Evolutionary conservation across 2,329 filamentous ascomycete genomes (phyloP), one percentile per base, ranked within the genome.

Genomic region (Fusarium guadeloupense): DNA sequence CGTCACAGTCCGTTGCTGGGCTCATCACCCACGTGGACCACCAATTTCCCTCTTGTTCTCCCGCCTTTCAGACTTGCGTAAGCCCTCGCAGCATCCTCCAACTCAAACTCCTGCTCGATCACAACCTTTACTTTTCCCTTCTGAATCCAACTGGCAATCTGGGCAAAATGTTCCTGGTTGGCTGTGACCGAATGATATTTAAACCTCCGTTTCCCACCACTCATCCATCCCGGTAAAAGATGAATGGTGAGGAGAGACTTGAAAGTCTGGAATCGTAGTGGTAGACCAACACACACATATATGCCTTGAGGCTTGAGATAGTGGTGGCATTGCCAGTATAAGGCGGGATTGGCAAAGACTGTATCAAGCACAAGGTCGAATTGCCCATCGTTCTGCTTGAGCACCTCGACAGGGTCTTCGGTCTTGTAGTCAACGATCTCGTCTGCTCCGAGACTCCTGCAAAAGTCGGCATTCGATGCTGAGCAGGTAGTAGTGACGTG

Each of bases 281-380:
- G 64, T 0, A 67, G 19, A 1, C 64, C 64, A 2, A 67, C 51
- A 2, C 50, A 62, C 1, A 67, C 25, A 4, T 65, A 67, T 0
- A 8, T 48, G 1, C 64, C 54, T 1, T 57, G 9, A 0, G 52
- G 49, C 0, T 45, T 54, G 12, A 67, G 46, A 5, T 63, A 67
- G 1, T 54, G 20, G 3, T 67, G 54, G 0, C 38, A 63, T 13
- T 63, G 49, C 64, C 59, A 67, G 6, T 67, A 67, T 1, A 67
- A 31, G 4, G 51, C 21, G 0, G 61, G 35, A 0, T 57, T 20
- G 9, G n/a, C 13, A 9, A 67, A 67, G 19, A 67, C 33, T 0
- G 58, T 51, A 6, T 67, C 64, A 0, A 66, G 39, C 1, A 63
- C 30, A 1, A 60, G 26, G 6, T 66, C 64, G 3, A 57, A 67